Percentiles rank a stretch among this genome's conserved stretches.
Evolutionary conservation across 192 early-diverging fungal genomes (phyloP).

Genomic region (Lunasporangiospora selenospora): DNA sequence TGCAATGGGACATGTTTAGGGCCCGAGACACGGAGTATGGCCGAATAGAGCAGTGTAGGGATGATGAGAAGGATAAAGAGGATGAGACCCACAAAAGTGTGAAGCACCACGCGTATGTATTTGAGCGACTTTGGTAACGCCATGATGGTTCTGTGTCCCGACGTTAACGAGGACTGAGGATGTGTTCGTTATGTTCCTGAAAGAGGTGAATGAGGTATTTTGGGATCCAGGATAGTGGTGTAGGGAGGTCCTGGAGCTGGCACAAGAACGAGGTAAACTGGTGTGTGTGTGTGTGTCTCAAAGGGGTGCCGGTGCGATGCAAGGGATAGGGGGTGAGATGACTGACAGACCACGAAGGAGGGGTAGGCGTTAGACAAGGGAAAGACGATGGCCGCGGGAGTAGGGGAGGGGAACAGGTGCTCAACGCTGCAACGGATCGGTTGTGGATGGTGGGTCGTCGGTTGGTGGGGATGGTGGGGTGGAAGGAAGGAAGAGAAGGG

Average conservation of each 20-base stretch:
- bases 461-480: background rate
- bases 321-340: background rate
- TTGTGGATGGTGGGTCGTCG: conserved; percentile 1
- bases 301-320: background rate
- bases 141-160: background rate
- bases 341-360: no score
- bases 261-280: background rate
- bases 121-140: conserved; percentile 39
- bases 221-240: no score
- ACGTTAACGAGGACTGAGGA: no score
- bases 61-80: conserved; percentile 29
- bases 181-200: background rate
- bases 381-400: background rate
- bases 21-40: conserved; percentile 12
- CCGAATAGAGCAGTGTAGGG: conserved; percentile 27
- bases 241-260: no score
- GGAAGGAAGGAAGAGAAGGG: background rate
- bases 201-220: background rate
- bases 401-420: background rate
- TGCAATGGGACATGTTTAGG: conserved; percentile 36
- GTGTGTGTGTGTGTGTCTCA: background rate
- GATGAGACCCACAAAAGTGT: conserved; percentile 27
- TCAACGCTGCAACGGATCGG: no score
- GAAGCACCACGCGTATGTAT: conserved; percentile 25
- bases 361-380: background rate